Evolutionary conservation across 2,329 filamentous ascomycete species (phyloP).

Genomic region (Aureobasidium sp.): DNA sequence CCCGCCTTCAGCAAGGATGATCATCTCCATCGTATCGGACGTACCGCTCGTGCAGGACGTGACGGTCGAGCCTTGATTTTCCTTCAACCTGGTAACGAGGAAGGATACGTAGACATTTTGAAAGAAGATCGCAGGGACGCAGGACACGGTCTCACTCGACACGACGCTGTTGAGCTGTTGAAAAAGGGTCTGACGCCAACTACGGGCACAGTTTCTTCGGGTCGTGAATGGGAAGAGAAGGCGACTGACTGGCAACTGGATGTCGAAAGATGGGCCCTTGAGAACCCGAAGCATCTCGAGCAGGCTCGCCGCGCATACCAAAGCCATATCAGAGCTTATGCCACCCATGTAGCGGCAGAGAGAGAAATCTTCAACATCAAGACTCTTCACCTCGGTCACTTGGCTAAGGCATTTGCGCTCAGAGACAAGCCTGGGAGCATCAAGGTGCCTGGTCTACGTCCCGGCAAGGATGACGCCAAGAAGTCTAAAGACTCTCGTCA

Average conservation of each 20-base stretch:
- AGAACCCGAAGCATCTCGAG: constrained; percentile 63
- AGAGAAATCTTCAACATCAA: constrained; percentile 86
- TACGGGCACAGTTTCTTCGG: constrained; percentile 23
- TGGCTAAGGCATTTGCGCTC: constrained; percentile 87
- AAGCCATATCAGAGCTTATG: constrained; percentile 88
- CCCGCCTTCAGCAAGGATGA: constrained; percentile 89
- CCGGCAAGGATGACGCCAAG: constrained; percentile 39
- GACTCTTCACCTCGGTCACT: constrained; percentile 80
- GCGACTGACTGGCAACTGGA: constrained; percentile 63
- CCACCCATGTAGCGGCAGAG: constrained; percentile 83
- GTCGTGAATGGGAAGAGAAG: constrained; percentile 54
- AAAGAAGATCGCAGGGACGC: constrained; percentile 61
- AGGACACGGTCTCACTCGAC: constrained; percentile 56
- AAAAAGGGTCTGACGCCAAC: constrained; percentile 52
- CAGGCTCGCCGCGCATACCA: constrained; percentile 80
- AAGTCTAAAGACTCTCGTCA: constrained; percentile 38
- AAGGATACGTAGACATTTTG: constrained; percentile 77
- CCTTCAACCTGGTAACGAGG: constrained; percentile 82
- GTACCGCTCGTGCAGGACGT: constrained; percentile 86
- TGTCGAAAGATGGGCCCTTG: constrained; percentile 57
- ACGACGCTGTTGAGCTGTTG: constrained; percentile 59
- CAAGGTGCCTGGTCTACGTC: constrained; percentile 44
- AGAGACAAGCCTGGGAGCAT: constrained; percentile 84
- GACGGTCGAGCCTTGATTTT: constrained; percentile 84
- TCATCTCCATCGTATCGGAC: constrained; percentile 88